Evolutionary conservation across 352 stramenopile genomes (phyloP), one percentile per base, ranked within the genome.

Genomic region (Pilasporangium apinafurcum): DNA sequence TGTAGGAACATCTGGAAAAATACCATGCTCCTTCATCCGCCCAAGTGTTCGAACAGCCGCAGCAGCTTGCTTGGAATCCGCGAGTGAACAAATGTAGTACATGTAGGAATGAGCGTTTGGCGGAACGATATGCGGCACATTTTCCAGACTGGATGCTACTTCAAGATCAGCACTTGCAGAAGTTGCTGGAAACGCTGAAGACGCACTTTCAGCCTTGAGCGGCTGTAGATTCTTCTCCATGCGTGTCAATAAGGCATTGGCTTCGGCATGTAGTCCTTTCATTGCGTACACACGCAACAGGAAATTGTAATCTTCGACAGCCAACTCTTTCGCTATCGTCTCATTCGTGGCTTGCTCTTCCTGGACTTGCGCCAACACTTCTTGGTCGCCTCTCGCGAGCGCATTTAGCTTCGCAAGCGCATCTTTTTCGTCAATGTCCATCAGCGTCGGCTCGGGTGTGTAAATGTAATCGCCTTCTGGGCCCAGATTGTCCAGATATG

Each of bases 301-400:
- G 12, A 87, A 85, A 59, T 88, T 86, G 56, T 89, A 87, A 51
- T 86, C 76, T 1, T 77, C 59, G 8, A 86, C 74, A 0, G 56
- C 55, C 8, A 88, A 62, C 34, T 71, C 34, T 39, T 71, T 65
- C 16, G 38, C 8, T 21, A 16, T 10, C 8, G 20, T 26, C 24
- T 44, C 42, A 8, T n/a, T 37, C 36, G 54, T 51, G 16, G 48
- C 43, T 38, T 65, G 30, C 22, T 44, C 48, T 44, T 70, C 53
- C 27, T 62, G 45, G 4, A 83, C 55, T 30, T 83, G 50, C 3
- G 60, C 61, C 32, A 77, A 48, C 37, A 84, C 60, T 3, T 64
- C 61, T 4, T 50, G 47, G 36, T 88, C 65, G 12, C 43, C 42
- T 9, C 51, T 50, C 5, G 76, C 70, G 20, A 91, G 69, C 22